Evolutionary conservation across 2,329 filamentous ascomycete genomes (phyloP).

Genomic region (Mollisiaceae sp.): DNA sequence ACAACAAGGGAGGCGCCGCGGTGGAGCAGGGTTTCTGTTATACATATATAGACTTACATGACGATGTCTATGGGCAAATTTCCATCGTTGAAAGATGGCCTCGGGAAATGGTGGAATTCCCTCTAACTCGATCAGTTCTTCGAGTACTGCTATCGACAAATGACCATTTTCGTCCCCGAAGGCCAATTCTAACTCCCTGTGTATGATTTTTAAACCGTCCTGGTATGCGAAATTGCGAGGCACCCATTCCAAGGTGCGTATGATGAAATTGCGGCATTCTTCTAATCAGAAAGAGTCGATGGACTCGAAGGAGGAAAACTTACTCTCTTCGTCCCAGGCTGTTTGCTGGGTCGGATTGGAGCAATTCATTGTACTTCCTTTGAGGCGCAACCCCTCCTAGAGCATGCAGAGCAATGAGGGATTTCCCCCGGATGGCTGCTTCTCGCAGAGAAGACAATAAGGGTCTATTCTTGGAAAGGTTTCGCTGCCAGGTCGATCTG

Average conservation of each 20-base stretch:
- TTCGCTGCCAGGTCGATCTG: not conserved
- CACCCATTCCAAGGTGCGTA: constrained; percentile 50
- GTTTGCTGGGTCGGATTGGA: constrained; percentile 1
- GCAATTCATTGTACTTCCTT: not conserved
- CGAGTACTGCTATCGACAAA: constrained; percentile 47
- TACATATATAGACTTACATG: constrained; percentile 43
- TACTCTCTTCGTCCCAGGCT: constrained; percentile 32
- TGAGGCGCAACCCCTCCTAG: too few species aligned
- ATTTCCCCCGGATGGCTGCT: too few species aligned
- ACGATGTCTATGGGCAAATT: constrained; percentile 51
- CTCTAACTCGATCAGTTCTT: constrained; percentile 54
- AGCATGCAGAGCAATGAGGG: too few species aligned
- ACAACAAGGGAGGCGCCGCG: not conserved
- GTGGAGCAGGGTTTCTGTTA: not conserved
- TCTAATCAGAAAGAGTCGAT: not conserved
- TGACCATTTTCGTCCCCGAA: constrained; percentile 12
- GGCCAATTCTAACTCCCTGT: constrained; percentile 43
- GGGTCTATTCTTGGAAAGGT: not conserved
- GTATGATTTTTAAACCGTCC: constrained; percentile 51
- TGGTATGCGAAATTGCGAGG: constrained; percentile 54
- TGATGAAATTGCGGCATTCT: constrained; percentile 54
- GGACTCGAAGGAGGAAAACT: constrained; percentile 6
- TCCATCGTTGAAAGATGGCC: constrained; percentile 53
- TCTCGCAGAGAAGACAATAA: not conserved
- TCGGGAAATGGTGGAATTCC: constrained; percentile 51